Evolutionary conservation across 2,329 filamentous ascomycete genomes (phyloP).

Genomic region (Penicillium sumatraense): DNA sequence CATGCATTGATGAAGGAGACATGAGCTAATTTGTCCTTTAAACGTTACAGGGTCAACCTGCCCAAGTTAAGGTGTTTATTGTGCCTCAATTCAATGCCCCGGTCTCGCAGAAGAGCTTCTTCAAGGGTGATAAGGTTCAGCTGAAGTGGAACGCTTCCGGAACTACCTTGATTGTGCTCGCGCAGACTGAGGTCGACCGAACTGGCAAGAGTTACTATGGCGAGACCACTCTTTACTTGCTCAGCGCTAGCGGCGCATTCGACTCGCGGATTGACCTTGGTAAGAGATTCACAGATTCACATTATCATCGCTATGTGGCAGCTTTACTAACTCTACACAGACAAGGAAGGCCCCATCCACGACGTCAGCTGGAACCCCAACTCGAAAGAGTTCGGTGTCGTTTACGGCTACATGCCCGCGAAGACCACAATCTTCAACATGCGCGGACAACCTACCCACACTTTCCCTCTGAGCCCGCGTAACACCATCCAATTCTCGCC

Average conservation of each 20-base stretch:
- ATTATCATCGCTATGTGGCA: background rate
- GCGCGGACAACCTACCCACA: constrained; percentile 79
- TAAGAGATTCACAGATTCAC: no score
- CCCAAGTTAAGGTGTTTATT: constrained; percentile 90
- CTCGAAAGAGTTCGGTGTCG: constrained; percentile 95
- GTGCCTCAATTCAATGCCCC: constrained; percentile 82
- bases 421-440: constrained; percentile 98
- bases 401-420: constrained; percentile 98
- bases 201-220: constrained; percentile 99
- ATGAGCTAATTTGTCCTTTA: background rate
- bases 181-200: constrained; percentile 97
- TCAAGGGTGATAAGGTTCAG: constrained; percentile 98
- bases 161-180: constrained; percentile 89
- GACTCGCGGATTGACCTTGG: constrained; percentile 85
- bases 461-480: constrained; percentile 82
- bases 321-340: constrained; percentile 45
- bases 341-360: constrained; percentile 97
- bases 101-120: constrained; percentile 97
- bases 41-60: constrained; percentile 77
- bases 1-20: background rate
- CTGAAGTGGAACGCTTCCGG: constrained; percentile 96
- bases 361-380: constrained; percentile 99
- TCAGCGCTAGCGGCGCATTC: constrained; percentile 88
- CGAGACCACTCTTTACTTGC: constrained; percentile 93
- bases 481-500: constrained; percentile 97